Base-by-base conservation (phyloP, 192 early-diverging fungal genomes). In the Gryganskiella cystojenkinii region DNA sequence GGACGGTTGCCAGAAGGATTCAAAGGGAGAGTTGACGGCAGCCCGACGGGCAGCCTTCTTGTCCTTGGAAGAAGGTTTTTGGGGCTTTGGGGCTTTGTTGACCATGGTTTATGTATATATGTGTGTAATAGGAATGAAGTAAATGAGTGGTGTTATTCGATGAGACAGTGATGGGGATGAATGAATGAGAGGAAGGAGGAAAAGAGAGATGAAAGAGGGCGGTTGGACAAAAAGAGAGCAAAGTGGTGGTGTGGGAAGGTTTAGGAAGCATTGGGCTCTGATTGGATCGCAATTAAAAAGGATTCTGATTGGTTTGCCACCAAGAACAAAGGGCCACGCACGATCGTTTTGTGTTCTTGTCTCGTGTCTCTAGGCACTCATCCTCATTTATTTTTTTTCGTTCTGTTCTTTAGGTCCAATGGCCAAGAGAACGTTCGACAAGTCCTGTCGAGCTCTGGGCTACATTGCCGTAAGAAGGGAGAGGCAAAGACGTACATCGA, bases 31-130 rank as follows among this genome's bases (percentile, higher is more conserved):
- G 52, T 45, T 9, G 11, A 43, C 27, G n/a, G 47, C 56, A 33
- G 43, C 31, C 33, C 44, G 45, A 24, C 30, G 14, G 10, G 52
- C 52, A 24, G 59, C 54, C 5, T 43, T 37, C 35, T 69, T 68
- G 50, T 67, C 61, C 45, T 78, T 53, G 74, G n/a, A n/a, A n/a
- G n/a, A n/a, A n/a, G n/a, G 66, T 22, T 78, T 78, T 19, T 35
- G 60, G 5, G 66, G 61, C 35, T 78, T 78, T n/a, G 74, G 66
- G 3, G 74, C 46, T 14, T 78, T 78, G 56, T 78, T 78, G 74
- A 78, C 74, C 74, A 78, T 78, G 28, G 3, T 59, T 6, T 25
- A 37, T 55, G 37, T 11, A 27, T 0, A 10, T 6, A 25, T 8
- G 54, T 34, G 25, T 25, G 49, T 19, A 27, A 45, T 27, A 27